phyloP scores from a whole-genome alignment of 768 basidiomycete species.

The Asterophora lycoperdoides region DNA sequence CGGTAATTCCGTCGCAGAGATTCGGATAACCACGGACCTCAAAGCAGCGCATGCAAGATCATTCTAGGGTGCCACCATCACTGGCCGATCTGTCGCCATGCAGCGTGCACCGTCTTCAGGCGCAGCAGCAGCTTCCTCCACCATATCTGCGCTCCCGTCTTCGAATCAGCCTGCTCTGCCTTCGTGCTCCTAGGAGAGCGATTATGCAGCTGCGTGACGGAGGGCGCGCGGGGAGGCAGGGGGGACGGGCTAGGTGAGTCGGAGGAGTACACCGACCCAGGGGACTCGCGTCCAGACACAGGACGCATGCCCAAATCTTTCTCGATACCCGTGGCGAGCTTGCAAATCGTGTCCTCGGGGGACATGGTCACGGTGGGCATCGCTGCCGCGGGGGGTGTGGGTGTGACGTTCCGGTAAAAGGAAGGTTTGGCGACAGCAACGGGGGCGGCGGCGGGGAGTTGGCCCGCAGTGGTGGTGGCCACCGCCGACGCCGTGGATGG shows the following conservation, averaged over 20 bases:
- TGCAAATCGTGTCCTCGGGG: conserved; percentile 32
- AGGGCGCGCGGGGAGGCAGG: conserved; percentile 22
- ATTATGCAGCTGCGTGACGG: conserved; percentile 16
- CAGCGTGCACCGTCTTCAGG: conserved; percentile 26
- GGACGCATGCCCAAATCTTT: conserved; percentile 36
- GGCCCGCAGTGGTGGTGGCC: conserved; percentile 9
- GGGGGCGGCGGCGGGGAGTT: background rate
- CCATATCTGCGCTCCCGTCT: conserved; percentile 24
- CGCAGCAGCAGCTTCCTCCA: conserved; percentile 28
- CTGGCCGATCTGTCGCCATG: no score
- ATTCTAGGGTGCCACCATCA: no score
- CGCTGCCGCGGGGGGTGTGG: background rate
- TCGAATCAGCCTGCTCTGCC: conserved; percentile 10
- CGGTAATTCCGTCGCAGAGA: no score
- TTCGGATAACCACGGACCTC: no score
- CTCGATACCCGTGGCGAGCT: conserved; percentile 31
- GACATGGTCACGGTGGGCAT: conserved; percentile 28
- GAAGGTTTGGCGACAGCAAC: no score
- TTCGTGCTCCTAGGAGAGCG: conserved; percentile 16
- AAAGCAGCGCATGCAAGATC: no score
- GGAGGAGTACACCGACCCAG: conserved; percentile 34
- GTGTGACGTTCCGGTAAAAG: no score
- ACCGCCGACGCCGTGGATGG: conserved; percentile 14
- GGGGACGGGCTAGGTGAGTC: conserved; percentile 28
- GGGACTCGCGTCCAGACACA: conserved; percentile 32